Evolutionary conservation across 371 early-diverging fungal species (phyloP), one percentile per base, ranked within the genome.

Genomic region (Chytridiales sp.): DNA sequence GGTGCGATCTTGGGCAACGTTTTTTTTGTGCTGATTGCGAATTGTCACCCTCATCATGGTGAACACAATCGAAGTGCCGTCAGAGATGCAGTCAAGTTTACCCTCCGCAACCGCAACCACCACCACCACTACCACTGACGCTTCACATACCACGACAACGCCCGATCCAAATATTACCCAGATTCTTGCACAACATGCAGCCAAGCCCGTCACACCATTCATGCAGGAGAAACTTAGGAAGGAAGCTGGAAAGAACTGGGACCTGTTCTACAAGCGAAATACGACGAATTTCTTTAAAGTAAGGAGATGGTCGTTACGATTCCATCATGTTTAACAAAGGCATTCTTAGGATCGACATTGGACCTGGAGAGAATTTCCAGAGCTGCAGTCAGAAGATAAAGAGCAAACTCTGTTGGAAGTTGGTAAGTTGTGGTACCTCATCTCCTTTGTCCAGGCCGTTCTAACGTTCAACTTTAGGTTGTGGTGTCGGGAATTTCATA

Each of bases 401-500:
- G 56, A 61, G 38, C 57, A 43, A 35, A 54, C 30, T 0, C 26
- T 53, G 48, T 62, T 69, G 58, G 53, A 55, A 56, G 1, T 24
- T 65, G 3, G n/a, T 36, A 30, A 42, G 13, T 46, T 34, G 39
- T 4, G 26, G 5, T 17, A 32, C 9, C 9, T 26, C 22, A 59
- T 15, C 36, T 48, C 40, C 15, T 59, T 9, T 62, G 21, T 40
- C 59, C 61, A 58, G 17, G 38, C 50, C n/a, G n/a, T n/a, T n/a
- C n/a, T n/a, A n/a, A n/a, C n/a, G n/a, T n/a, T n/a, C n/a, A n/a
- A n/a, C n/a, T n/a, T n/a, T 67, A 38, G 98, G 98, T 34, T 98
- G 98, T 72, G 98, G 97, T 36, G 95, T 95, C 0, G 98, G 98
- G 44, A 95, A 95, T 74, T 95, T 96, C 81, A 78, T 93, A 36